Base-by-base conservation (phyloP, 2,329 filamentous ascomycete species). In the Hirsutella thompsonii region DNA sequence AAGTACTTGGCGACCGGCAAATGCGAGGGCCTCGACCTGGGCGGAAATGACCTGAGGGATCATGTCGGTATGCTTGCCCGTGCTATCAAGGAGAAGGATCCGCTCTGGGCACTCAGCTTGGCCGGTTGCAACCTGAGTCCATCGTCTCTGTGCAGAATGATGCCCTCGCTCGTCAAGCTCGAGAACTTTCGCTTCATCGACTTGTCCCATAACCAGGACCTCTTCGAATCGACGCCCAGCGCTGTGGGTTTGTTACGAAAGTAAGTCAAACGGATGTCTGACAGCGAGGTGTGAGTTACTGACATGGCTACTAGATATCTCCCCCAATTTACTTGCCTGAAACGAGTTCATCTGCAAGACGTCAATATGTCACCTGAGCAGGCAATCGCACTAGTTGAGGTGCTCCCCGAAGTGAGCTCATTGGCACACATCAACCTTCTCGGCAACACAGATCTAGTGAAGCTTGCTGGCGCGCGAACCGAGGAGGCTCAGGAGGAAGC, bases 401-500 rank as follows among this genome's bases (percentile, higher is more conserved):
- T 96, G 28, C 64, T 96, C 6, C 88, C 92, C 0, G 92, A 98
- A 58, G 79, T 83, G 39, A 76, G 74, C 33, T 76, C 74, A 34
- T 70, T 98, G 28, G 88, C 88, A 8, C 90, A 96, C 61, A 70
- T 98, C 47, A 92, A 82, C 53, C 74, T 96, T 3, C 65, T 94
- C 32, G 84, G 92, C 49, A 98, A 98, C 52, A 70, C 78, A 1
- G 72, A 79, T 45, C 66, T 95, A 4, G 68, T 74, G 19, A 74
- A 73, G 37, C 71, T 94, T 20, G 81, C 87, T 5, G 74, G 78
- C 45, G 83, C 87, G 1, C 83, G 72, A 39, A 84, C 85, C 5
- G 86, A 92, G 51, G 79, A 79, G 42, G 73, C 71, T 1, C 87
- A 95, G 58, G 90, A 96, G 61, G 90, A 96, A 61, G 90, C 92